Percentiles rank a stretch among this genome's conserved stretches.
These are phyloP conservation scores for Paecilomyces sp. DNA, from an alignment of 2,329 filamentous ascomycete species.

Conservation along the genomic window DNA sequence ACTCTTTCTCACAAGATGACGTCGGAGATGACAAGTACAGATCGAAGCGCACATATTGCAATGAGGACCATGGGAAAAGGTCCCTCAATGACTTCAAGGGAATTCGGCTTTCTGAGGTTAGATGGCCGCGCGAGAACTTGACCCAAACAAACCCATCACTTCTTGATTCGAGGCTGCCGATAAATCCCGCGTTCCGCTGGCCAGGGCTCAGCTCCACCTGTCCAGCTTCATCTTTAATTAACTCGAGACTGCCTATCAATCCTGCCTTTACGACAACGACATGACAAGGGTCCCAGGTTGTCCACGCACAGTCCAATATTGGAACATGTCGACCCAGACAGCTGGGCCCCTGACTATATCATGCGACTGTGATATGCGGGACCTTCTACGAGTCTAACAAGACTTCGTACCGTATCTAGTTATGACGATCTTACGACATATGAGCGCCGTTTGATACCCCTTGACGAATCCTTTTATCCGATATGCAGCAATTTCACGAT, in stretches of 20 bases:
- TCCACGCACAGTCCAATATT: no score
- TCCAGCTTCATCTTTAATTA: neutral
- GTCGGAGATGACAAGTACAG: neutral
- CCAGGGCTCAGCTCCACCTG: neutral
- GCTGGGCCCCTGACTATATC: neutral
- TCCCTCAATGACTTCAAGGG: slow-evolving; percentile 12
- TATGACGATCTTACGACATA: neutral
- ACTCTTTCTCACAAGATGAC: neutral
- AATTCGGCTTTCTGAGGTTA: neutral
- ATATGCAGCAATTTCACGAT: neutral
- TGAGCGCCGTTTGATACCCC: neutral
- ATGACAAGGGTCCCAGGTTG: neutral
- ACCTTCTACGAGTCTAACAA: neutral
- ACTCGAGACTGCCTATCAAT: neutral
- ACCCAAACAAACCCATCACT: slow-evolving; percentile 15
- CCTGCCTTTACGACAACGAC: neutral
- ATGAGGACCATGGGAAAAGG: neutral
- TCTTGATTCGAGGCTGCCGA: slow-evolving; percentile 22
- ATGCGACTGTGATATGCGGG: neutral
- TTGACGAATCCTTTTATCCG: neutral
- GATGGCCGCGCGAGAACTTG: slow-evolving; percentile 7
- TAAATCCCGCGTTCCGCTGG: slow-evolving; percentile 20
- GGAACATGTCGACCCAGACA: neutral
- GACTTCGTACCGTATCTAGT: neutral
- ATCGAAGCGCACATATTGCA: neutral